phyloP scores from a whole-genome alignment of 331 rosid genomes.

The Acacia pycnantha region DNA sequence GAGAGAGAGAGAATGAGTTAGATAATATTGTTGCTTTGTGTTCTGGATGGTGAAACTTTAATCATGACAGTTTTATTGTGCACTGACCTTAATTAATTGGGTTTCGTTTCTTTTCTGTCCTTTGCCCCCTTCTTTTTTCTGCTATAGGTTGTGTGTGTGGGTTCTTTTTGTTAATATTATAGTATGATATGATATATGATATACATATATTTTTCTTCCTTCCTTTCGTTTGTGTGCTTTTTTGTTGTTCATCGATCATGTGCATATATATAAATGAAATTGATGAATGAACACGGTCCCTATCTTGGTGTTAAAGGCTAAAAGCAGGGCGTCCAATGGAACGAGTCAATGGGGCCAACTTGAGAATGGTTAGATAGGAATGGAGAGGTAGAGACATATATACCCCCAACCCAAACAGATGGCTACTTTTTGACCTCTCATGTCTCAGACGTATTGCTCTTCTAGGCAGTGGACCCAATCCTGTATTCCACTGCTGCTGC shows the following conservation, averaged over 20 bases:
- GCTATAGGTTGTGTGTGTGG: slow-evolving; percentile 22
- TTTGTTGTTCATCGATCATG: slow-evolving; percentile 4
- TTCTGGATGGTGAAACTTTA: slow-evolving; percentile 30
- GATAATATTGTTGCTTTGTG: neutral
- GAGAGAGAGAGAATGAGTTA: slow-evolving; percentile 28
- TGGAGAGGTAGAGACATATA: slow-evolving; percentile 14
- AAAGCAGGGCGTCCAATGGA: slow-evolving; percentile 23
- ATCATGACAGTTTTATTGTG: slow-evolving; percentile 49
- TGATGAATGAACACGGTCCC: neutral
- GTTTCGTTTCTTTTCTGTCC: slow-evolving; percentile 1
- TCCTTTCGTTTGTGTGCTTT: slow-evolving; percentile 15
- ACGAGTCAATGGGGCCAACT: neutral
- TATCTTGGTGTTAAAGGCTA: slow-evolving; percentile 13
- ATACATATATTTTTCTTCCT: neutral
- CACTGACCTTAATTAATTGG: slow-evolving; percentile 15
- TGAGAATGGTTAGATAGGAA: slow-evolving; percentile 25
- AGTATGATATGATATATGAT: neutral
- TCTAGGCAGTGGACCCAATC: slow-evolving; percentile 30
- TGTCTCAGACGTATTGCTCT: slow-evolving; percentile 18
- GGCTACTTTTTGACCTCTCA: slow-evolving; percentile 30
- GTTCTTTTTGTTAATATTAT: slow-evolving; percentile 30
- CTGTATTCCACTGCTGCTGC: neutral
- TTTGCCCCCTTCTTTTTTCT: neutral
- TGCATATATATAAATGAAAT: neutral
- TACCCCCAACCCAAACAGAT: slow-evolving; percentile 23